Percentiles rank a stretch among this genome's conserved stretches.
Conservation (phyloP, 202 grass and related monocot genomes). For the Alloteropsis angusta region DNA sequence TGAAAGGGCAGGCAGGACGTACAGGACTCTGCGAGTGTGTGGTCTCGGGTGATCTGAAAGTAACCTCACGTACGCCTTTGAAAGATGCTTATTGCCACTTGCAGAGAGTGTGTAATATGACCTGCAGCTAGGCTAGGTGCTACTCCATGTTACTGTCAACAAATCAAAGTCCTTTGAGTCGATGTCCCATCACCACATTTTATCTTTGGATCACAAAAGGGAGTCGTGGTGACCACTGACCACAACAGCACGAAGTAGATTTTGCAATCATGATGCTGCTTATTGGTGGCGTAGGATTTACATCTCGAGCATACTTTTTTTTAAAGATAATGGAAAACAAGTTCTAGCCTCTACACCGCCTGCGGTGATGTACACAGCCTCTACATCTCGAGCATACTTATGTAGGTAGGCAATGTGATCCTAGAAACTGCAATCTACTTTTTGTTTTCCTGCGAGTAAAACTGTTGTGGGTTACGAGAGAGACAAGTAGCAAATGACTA, state of each 20-base stretch:
- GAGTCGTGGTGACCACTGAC: not conserved
- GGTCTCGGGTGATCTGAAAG: not conserved
- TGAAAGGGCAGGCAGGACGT: not conserved
- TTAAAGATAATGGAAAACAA: no score
- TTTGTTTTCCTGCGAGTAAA: no score
- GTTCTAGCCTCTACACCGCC: no score
- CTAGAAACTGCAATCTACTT: no score
- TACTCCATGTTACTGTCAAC: not conserved
- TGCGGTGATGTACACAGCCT: no score
- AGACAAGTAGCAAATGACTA: no score
- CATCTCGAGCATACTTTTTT: no score
- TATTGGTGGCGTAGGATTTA: no score
- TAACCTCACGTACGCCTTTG: not conserved
- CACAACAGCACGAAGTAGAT: not conserved
- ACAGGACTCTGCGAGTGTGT: not conserved
- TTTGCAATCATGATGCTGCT: no score
- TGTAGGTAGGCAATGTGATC: no score
- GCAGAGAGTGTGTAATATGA: not conserved
- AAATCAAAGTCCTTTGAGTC: not conserved
- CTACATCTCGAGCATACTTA: no score
- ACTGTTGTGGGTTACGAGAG: no score
- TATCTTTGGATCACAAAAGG: not conserved
- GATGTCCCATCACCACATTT: not conserved
- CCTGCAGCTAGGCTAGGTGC: not conserved
- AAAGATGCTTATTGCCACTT: not conserved